A percentile compares a stretch with the other conserved stretches of the same genome.
phyloP scores from a whole-genome alignment of 805 yeast genomes.

The Suhomyces vadensis region DNA sequence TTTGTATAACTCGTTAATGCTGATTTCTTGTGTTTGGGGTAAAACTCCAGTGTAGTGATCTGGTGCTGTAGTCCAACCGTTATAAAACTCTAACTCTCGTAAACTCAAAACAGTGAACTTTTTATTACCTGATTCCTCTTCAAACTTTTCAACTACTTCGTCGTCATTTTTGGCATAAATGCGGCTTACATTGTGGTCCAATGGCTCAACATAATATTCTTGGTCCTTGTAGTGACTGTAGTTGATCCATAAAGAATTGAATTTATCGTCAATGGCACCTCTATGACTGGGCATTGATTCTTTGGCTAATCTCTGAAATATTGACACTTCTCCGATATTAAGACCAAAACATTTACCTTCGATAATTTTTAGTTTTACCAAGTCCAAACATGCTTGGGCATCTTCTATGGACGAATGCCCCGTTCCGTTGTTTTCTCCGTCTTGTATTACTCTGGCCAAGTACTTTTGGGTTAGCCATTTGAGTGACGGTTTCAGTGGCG shows the following conservation, averaged over 20 bases:
- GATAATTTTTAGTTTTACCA: constrained; percentile 65
- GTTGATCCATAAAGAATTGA: constrained; percentile 24
- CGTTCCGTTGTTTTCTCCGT: constrained; percentile 53
- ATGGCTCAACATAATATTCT: constrained; percentile 18
- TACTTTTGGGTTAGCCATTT: constrained; percentile 63
- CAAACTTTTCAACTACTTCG: constrained; percentile 49
- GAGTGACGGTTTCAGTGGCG: constrained; percentile 77
- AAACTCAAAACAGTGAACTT: constrained; percentile 53
- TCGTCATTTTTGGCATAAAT: constrained; percentile 58
- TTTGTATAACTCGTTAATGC: constrained; percentile 19
- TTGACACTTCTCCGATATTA: constrained; percentile 25
- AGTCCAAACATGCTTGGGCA: constrained; percentile 74
- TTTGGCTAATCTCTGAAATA: constrained; percentile 12
- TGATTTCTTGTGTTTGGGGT: constrained; percentile 7
- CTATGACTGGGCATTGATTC: constrained; percentile 3
- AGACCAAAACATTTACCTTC: constrained; percentile 69
- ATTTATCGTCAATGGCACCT: constrained; percentile 1
- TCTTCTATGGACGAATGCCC: constrained; percentile 88
- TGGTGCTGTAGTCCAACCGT: constrained; percentile 26
- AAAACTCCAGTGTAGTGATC: constrained; percentile 22
- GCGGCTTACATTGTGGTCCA: constrained; percentile 19
- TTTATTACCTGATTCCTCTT: constrained; percentile 40
- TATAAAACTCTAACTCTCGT: constrained; percentile 55
- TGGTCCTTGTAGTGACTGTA: constrained; percentile 23
- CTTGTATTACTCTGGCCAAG: constrained; percentile 63